These are phyloP conservation scores for Taphrina sp. DNA, from an alignment of 1,139 yeast species.

Conservation along the genomic window DNA sequence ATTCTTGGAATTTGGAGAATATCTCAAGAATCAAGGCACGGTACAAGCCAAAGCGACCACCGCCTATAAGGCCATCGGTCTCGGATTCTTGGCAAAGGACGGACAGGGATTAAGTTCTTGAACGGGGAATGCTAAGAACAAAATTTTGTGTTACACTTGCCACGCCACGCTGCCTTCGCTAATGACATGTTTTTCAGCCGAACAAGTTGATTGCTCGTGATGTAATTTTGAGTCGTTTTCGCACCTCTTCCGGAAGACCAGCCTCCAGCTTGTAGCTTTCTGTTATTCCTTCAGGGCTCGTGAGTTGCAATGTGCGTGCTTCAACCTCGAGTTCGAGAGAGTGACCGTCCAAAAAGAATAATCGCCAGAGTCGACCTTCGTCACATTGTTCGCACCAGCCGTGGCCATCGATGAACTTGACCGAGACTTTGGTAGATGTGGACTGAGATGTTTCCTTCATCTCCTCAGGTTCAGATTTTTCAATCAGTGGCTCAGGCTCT, in stretches of 20 bases:
- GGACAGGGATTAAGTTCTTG: neutral
- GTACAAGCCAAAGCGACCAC: conserved; percentile 12
- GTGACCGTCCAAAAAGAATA: conserved; percentile 23
- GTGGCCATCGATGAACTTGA: conserved; percentile 19
- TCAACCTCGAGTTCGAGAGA: conserved; percentile 1
- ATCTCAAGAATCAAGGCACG: neutral
- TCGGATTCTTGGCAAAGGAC: conserved; percentile 24
- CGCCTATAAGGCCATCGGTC: conserved; percentile 11
- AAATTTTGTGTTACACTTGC: too few relatives aligned
- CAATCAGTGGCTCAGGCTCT: conserved; percentile 1
- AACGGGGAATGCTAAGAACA: neutral
- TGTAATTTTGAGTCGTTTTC: conserved; percentile 19
- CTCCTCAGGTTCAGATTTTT: neutral
- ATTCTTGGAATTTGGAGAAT: conserved; percentile 4
- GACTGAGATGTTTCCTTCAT: neutral
- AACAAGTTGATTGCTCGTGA: conserved; percentile 21
- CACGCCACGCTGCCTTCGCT: too few relatives aligned
- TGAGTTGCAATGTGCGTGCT: neutral
- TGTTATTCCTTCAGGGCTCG: neutral
- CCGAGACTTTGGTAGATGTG: neutral
- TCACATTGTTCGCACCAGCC: conserved; percentile 30
- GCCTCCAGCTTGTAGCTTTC: conserved; percentile 13
- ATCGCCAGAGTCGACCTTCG: conserved; percentile 11
- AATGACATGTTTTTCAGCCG: too few relatives aligned
- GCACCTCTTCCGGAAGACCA: conserved; percentile 13